Percentiles rank a stretch among this genome's conserved stretches.
These are phyloP conservation scores for Lindgomyces ingoldianus DNA, from an alignment of 495 filamentous ascomycete genomes.

Conservation along the genomic window DNA sequence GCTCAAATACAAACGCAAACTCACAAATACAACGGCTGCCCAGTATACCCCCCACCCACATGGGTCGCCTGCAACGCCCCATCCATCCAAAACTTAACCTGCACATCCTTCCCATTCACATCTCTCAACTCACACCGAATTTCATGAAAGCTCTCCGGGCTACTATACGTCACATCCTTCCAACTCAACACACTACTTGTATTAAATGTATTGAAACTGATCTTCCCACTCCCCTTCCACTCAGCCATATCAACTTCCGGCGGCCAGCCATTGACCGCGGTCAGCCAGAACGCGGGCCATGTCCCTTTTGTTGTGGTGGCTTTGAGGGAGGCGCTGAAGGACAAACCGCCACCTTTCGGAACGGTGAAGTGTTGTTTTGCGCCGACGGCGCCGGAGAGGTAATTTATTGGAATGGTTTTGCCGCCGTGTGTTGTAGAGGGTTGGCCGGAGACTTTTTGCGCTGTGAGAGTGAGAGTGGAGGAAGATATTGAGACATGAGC, in stretches of 20 bases:
- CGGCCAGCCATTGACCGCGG: conserved; percentile 37
- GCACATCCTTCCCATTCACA: conserved; percentile 55
- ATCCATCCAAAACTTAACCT: conserved; percentile 58
- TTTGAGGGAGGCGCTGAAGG: conserved; percentile 55
- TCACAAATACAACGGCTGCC: conserved; percentile 29
- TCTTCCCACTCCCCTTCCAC: conserved; percentile 63
- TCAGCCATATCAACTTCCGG: conserved; percentile 64
- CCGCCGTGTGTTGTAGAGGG: conserved; percentile 45
- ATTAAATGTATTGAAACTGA: conserved; percentile 65
- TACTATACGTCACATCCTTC: conserved; percentile 53
- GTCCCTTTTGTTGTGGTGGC: conserved; percentile 56
- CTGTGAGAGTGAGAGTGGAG: conserved; percentile 50
- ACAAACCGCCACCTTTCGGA: conserved; percentile 52
- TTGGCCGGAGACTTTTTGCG: conserved; percentile 50
- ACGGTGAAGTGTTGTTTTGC: conserved; percentile 47
- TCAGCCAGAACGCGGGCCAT: conserved; percentile 54
- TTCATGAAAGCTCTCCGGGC: conserved; percentile 52
- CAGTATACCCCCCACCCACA: conserved; percentile 50
- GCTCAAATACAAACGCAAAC: neutral
- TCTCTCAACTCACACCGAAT: conserved; percentile 56
- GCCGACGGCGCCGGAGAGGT: conserved; percentile 54
- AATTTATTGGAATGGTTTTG: conserved; percentile 54
- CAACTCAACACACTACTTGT: conserved; percentile 52
- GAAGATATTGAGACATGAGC: conserved; percentile 38
- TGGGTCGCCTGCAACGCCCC: conserved; percentile 53